Evolutionary conservation across 169 alveolate species (phyloP).

Genomic region (Plasmodium knowlesi): DNA sequence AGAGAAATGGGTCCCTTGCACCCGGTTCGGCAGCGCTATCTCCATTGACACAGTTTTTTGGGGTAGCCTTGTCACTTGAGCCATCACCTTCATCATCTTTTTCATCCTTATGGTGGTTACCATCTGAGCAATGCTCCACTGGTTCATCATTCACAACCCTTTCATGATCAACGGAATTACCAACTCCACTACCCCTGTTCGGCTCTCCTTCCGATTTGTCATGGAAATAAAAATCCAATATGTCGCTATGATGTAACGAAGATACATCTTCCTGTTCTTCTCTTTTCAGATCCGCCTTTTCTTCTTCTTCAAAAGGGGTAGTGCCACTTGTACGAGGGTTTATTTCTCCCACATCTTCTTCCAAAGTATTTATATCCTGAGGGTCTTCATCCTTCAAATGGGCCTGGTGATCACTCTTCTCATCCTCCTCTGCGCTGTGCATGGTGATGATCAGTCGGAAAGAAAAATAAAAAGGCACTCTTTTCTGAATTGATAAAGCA

Average conservation of each 20-base stretch:
- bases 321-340: neutral
- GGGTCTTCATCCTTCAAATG: constrained; percentile 4
- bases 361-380: constrained; percentile 1
- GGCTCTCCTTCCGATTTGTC: neutral
- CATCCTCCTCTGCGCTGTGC: constrained; percentile 8
- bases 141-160: neutral
- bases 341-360: neutral
- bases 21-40: neutral
- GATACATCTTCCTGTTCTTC: neutral
- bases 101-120: neutral
- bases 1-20: neutral
- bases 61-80: neutral
- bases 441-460: neutral
- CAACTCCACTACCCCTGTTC: neutral
- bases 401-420: neutral
- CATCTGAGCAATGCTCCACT: neutral
- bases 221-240: neutral
- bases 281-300: neutral
- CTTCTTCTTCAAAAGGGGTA: neutral
- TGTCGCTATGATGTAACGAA: neutral
- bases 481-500: neutral
- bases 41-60: neutral
- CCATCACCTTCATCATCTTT: neutral
- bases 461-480: neutral
- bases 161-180: neutral